A percentile compares a stretch with the other conserved stretches of the same genome.
phyloP scores from a whole-genome alignment of 2,329 filamentous ascomycete genomes.

The Spiromastix sp. region DNA sequence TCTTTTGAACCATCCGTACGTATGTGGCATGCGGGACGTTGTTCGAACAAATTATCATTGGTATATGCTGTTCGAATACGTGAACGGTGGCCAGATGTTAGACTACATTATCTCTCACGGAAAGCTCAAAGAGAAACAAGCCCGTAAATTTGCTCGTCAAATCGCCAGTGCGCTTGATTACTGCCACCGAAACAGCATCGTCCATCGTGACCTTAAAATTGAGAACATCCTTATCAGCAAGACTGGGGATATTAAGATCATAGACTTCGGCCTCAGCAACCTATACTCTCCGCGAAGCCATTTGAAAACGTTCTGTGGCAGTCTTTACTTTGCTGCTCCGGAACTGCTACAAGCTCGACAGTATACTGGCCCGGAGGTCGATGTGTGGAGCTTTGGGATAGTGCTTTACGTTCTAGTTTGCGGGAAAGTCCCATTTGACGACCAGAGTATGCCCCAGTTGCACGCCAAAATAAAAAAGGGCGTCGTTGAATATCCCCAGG shows the following conservation, averaged over 20 bases:
- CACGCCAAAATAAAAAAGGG: constrained; percentile 99
- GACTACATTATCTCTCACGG: constrained; percentile 99
- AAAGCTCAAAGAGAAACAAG: constrained; percentile 95
- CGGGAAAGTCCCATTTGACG: constrained; percentile 96
- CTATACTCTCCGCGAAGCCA: constrained; percentile 77
- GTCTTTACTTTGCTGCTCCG: constrained; percentile 92
- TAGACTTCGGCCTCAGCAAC: constrained; percentile 96
- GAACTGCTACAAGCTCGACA: constrained; percentile 87
- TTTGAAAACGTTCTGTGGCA: constrained; percentile 94
- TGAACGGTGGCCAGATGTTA: constrained; percentile 98
- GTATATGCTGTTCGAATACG: constrained; percentile 99
- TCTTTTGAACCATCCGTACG: constrained; percentile 86
- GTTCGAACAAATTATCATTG: constrained; percentile 95
- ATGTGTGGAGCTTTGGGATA: constrained; percentile 98
- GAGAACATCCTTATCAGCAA: constrained; percentile 99
- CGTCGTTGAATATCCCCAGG: constrained; percentile 86
- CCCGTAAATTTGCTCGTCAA: constrained; percentile 92
- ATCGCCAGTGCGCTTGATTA: constrained; percentile 96
- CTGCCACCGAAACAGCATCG: constrained; percentile 95
- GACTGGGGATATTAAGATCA: constrained; percentile 98
- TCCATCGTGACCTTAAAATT: constrained; percentile 95
- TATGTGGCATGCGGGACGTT: constrained; percentile 91
- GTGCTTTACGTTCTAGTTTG: constrained; percentile 95
- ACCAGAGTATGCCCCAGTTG: constrained; percentile 96
- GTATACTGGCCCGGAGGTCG: constrained; percentile 93